phyloP scores from a whole-genome alignment of 805 yeast genomes.

The Jamesozyma lodderae region DNA sequence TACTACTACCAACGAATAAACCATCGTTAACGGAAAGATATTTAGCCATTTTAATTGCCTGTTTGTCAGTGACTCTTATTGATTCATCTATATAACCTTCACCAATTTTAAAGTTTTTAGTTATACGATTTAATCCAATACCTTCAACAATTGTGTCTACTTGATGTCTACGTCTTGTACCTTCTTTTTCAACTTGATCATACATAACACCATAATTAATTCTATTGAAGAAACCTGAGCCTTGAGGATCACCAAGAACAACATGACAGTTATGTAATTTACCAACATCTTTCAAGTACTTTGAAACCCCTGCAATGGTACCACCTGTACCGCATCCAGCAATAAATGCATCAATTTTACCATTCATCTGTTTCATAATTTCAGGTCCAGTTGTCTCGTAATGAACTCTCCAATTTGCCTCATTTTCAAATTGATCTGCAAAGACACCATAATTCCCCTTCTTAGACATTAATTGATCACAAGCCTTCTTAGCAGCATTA shows the following conservation, averaged over 20 bases:
- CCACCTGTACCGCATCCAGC: slow-evolving; percentile 98
- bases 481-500: slow-evolving; percentile 68
- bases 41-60: slow-evolving; percentile 85
- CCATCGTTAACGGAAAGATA: slow-evolving; percentile 77
- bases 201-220: slow-evolving; percentile 91
- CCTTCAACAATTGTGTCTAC: slow-evolving; percentile 95
- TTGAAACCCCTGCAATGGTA: slow-evolving; percentile 86
- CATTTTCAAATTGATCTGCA: slow-evolving; percentile 94
- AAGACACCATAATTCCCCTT: slow-evolving; percentile 51
- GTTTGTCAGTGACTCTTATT: slow-evolving; percentile 64
- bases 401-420: slow-evolving; percentile 80
- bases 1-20: slow-evolving; percentile 80
- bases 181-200: slow-evolving; percentile 80
- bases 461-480: slow-evolving; percentile 36
- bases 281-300: slow-evolving; percentile 57
- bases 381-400: slow-evolving; percentile 86
- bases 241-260: slow-evolving; percentile 90
- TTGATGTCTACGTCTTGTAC: slow-evolving; percentile 89
- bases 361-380: slow-evolving; percentile 64
- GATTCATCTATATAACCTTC: slow-evolving; percentile 69
- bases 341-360: slow-evolving; percentile 62
- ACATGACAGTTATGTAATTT: slow-evolving; percentile 35
- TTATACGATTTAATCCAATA: slow-evolving; percentile 80
- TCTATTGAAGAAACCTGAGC: slow-evolving; percentile 81
- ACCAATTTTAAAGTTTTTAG: slow-evolving; percentile 70